Evolutionary conservation across 2,329 filamentous ascomycete species (phyloP).

Genomic region (Xylaria sp.): DNA sequence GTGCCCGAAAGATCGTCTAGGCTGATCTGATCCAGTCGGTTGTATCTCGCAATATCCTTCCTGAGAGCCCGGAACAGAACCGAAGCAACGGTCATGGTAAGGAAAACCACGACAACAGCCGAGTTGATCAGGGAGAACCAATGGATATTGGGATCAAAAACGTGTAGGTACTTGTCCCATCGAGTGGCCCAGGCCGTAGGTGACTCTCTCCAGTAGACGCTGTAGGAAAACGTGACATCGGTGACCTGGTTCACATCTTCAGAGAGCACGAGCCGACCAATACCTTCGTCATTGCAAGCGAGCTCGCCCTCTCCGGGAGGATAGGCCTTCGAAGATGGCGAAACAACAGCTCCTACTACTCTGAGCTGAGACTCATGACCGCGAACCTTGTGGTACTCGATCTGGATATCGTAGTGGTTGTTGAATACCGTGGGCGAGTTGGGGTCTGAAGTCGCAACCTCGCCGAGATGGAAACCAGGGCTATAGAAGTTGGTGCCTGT

Average conservation of each 20-base stretch:
- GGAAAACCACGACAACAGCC: conserved; percentile 89
- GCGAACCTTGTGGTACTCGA: conserved; percentile 88
- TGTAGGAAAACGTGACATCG: conserved; percentile 86
- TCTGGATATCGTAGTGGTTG: conserved; percentile 93
- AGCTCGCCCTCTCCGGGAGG: conserved; percentile 52
- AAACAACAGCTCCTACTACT: conserved; percentile 90
- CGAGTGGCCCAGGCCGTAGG: conserved; percentile 91
- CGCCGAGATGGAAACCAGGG: conserved; percentile 84
- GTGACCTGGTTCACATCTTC: conserved; percentile 61
- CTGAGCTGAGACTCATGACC: conserved; percentile 72
- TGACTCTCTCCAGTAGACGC: conserved; percentile 86
- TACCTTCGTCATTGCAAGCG: conserved; percentile 66
- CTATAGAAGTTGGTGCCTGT: conserved; percentile 84
- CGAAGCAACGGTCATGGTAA: conserved; percentile 90
- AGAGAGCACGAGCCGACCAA: conserved; percentile 64
- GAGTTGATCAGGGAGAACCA: conserved; percentile 99
- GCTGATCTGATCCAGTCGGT: conserved; percentile 88
- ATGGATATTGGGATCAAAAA: conserved; percentile 97
- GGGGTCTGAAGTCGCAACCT: conserved; percentile 50
- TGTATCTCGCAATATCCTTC: conserved; percentile 97
- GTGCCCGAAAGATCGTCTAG: conserved; percentile 87
- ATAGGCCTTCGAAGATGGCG: conserved; percentile 75
- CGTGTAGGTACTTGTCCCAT: conserved; percentile 98
- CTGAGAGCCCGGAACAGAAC: conserved; percentile 85
- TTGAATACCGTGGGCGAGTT: conserved; percentile 70